Percentiles rank a stretch among this genome's conserved stretches.
phyloP scores from a whole-genome alignment of 2,329 filamentous ascomycete genomes.

The Colletotrichum sp. region DNA sequence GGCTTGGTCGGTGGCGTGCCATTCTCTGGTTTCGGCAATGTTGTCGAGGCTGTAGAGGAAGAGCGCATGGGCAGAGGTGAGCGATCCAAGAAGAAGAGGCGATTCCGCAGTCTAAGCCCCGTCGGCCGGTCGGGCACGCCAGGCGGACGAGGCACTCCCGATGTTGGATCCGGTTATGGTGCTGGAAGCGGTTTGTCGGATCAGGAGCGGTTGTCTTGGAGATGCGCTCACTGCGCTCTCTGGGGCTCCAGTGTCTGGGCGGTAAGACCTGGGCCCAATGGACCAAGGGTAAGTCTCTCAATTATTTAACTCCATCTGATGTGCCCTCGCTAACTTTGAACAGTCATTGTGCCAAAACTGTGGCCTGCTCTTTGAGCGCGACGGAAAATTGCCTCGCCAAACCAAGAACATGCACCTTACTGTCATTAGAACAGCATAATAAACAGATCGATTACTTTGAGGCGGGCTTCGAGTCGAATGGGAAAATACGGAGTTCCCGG shows the following conservation, averaged over 20 bases:
- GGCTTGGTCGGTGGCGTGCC: slow-evolving; percentile 82
- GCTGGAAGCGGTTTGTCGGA: slow-evolving; percentile 74
- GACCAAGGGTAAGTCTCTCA: slow-evolving; percentile 72
- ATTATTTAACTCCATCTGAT: slow-evolving; percentile 23
- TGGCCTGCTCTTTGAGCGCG: slow-evolving; percentile 85
- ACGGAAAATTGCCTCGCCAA: slow-evolving; percentile 72
- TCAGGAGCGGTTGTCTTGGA: slow-evolving; percentile 81
- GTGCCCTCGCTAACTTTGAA: not conserved
- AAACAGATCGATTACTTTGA: not conserved
- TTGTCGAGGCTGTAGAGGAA: slow-evolving; percentile 60
- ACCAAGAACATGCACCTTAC: slow-evolving; percentile 23
- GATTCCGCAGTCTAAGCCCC: slow-evolving; percentile 89
- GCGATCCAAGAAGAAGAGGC: slow-evolving; percentile 91
- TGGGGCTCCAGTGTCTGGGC: slow-evolving; percentile 95
- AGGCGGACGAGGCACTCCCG: slow-evolving; percentile 79
- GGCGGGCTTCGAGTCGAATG: not conserved
- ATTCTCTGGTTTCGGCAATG: slow-evolving; percentile 54
- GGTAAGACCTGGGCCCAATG: slow-evolving; percentile 87
- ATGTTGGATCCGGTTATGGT: slow-evolving; percentile 71
- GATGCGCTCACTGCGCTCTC: slow-evolving; percentile 85
- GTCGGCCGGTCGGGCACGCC: slow-evolving; percentile 71
- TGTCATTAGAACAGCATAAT: slow-evolving; percentile 15
- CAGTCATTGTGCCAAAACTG: slow-evolving; percentile 93
- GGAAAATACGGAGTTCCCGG: not conserved
- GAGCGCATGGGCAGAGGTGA: slow-evolving; percentile 92